phyloP scores from a whole-genome alignment of 306 rosid species.

The Fragaria ananassa region DNA sequence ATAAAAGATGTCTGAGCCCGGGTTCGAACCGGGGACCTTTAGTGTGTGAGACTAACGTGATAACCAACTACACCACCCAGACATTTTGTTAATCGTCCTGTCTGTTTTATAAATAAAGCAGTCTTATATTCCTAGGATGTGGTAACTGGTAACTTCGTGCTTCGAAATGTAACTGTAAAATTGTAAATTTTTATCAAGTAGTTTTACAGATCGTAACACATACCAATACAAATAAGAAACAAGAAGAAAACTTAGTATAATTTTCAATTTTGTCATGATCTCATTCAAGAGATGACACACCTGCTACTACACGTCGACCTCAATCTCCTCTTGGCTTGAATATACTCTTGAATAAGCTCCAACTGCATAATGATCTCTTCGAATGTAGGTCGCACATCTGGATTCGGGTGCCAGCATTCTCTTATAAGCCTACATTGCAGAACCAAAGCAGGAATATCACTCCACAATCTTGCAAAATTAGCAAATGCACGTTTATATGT shows the following conservation, averaged over 20 bases:
- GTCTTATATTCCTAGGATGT: too few species aligned
- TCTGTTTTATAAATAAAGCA: too few species aligned
- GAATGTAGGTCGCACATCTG: slow-evolving; percentile 23
- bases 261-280: background rate
- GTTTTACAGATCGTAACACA: background rate
- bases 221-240: background rate
- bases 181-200: too few species aligned
- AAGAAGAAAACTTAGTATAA: background rate
- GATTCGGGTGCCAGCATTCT: slow-evolving; percentile 30
- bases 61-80: slow-evolving; percentile 84
- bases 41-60: slow-evolving; percentile 93
- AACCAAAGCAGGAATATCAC: background rate
- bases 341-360: slow-evolving; percentile 8
- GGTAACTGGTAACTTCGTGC: too few species aligned
- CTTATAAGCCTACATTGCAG: slow-evolving; percentile 15
- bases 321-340: background rate
- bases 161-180: too few species aligned
- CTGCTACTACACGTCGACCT: background rate
- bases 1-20: slow-evolving; percentile 57
- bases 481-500: background rate
- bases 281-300: slow-evolving; percentile 12
- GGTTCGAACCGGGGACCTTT: slow-evolving; percentile 85
- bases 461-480: background rate
- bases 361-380: slow-evolving; percentile 18
- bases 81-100: background rate